These are phyloP conservation scores for Rhytidiadelphus loreus DNA, from an alignment of 225 moss, liverwort and hornwort species.

Conservation along the genomic window DNA sequence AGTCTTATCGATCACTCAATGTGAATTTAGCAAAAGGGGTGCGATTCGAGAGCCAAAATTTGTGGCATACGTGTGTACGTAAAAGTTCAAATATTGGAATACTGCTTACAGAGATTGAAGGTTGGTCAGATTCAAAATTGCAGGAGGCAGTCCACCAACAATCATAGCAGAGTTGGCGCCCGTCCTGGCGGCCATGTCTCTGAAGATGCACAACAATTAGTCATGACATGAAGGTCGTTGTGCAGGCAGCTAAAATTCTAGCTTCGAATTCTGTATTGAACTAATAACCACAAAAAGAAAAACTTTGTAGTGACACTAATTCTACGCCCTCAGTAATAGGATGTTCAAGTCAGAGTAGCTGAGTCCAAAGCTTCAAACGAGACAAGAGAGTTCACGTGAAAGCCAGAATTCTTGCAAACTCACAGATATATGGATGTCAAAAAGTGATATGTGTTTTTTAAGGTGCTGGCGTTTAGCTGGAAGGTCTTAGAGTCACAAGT, in stretches of 20 bases:
- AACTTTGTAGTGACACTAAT: background rate
- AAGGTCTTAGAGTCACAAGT: rapidly evolving
- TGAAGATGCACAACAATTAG: background rate
- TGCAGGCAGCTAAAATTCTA: background rate
- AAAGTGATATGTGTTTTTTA: rapidly evolving
- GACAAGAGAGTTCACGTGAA: background rate
- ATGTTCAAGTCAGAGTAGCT: background rate
- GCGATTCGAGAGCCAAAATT: background rate
- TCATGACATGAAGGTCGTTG: background rate
- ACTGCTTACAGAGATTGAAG: background rate
- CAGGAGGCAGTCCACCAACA: background rate
- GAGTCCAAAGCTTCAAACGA: background rate
- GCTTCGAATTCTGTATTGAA: background rate
- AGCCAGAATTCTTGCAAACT: background rate
- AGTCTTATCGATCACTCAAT: background rate
- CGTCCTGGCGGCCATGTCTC: rapidly evolving
- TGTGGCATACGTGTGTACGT: background rate
- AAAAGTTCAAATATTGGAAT: too few relatives aligned
- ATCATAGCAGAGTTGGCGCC: background rate
- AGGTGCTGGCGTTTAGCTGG: background rate
- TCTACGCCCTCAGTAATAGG: background rate
- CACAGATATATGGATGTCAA: rapidly evolving
- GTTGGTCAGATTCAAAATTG: background rate
- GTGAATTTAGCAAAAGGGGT: rapidly evolving
- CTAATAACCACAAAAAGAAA: too few relatives aligned